A percentile compares a stretch with the other conserved stretches of the same genome.
phyloP scores from a whole-genome alignment of 2,329 filamentous ascomycete genomes.

The Hymenoscyphus fraxineus region DNA sequence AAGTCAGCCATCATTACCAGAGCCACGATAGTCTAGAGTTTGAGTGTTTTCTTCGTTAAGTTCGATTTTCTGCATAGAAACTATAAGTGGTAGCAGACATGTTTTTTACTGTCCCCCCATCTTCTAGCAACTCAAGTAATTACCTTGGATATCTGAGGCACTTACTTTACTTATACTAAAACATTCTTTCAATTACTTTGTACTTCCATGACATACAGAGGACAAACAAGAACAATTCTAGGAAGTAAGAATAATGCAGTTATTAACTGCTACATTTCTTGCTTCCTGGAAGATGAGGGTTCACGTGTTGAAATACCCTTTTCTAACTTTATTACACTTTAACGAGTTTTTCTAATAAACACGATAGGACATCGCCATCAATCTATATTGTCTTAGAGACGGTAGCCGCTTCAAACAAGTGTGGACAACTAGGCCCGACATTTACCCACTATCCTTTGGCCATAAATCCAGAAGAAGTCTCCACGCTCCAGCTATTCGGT shows the following conservation, averaged over 20 bases:
- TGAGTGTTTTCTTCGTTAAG: too few relatives aligned
- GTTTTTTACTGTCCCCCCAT: too few relatives aligned
- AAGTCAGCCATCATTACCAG: not conserved
- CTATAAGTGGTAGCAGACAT: too few relatives aligned
- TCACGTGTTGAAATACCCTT: not conserved
- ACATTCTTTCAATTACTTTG: too few relatives aligned
- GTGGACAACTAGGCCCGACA: conserved; percentile 7
- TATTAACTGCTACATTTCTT: too few relatives aligned
- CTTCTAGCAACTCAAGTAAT: too few relatives aligned
- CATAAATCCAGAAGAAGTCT: conserved; percentile 3
- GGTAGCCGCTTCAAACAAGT: conserved; percentile 5
- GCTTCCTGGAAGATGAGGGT: too few relatives aligned
- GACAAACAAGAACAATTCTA: not conserved
- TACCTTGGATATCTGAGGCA: too few relatives aligned
- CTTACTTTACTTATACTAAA: too few relatives aligned
- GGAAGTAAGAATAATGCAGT: not conserved
- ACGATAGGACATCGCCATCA: conserved; percentile 9
- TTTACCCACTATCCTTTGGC: not conserved
- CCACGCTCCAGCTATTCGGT: not conserved
- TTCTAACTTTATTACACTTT: not conserved
- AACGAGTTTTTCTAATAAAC: not conserved
- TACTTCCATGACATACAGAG: too few relatives aligned
- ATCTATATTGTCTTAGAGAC: conserved; percentile 11
- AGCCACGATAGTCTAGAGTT: too few relatives aligned
- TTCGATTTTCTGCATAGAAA: too few relatives aligned